Evolutionary conservation across 2,329 filamentous ascomycete genomes (phyloP), one percentile per base, ranked within the genome.

Genomic region (Botrytis byssoidea): DNA sequence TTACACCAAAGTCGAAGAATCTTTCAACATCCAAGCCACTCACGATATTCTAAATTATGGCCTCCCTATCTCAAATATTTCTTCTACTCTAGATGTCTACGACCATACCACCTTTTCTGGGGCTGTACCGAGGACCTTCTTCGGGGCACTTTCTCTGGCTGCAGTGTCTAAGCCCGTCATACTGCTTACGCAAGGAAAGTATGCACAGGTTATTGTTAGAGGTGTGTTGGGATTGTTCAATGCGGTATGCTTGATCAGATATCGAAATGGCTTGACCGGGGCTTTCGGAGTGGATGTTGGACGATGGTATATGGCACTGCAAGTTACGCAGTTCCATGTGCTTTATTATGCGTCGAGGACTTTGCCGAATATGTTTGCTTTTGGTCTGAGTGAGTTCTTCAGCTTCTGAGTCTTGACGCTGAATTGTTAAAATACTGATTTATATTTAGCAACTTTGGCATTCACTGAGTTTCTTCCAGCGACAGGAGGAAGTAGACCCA

Each of bases 1-100:
- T 0, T 95, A 97, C 84, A 98, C 95, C 73, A 99, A 99, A 83
- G 96, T 99, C 74, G 96, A 99, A 83, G 96, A 99, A 83, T 98
- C 95, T 0, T 98, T 99, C 88, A 97, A 97, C 82, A 90, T 98
- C 74, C 96, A 99, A 82, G 96, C 96, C 9, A 88, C 91, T 4
- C 96, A 98, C 83, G 96, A 99, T 82, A 92, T 99, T 51, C 83
- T 97, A 74, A 88, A 88, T 55, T 94, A 96, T 81, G 94, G 94
- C 37, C 89, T 93, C 1, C 93, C 93, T 0, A 87, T 85, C 1
- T 81, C 83, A 32, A 85, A 91, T 77, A 81, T 87, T 25, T 80
- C 84, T 70, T 81, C 85, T 20, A 87, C 85, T 57, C 83, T 96
- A 25, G 80, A 85, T 5, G 84, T 88, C 84, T 99, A 97, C 84